These are phyloP conservation scores for Apiospora pterosperma DNA, from an alignment of 2,329 filamentous ascomycete species.

Conservation along the genomic window DNA sequence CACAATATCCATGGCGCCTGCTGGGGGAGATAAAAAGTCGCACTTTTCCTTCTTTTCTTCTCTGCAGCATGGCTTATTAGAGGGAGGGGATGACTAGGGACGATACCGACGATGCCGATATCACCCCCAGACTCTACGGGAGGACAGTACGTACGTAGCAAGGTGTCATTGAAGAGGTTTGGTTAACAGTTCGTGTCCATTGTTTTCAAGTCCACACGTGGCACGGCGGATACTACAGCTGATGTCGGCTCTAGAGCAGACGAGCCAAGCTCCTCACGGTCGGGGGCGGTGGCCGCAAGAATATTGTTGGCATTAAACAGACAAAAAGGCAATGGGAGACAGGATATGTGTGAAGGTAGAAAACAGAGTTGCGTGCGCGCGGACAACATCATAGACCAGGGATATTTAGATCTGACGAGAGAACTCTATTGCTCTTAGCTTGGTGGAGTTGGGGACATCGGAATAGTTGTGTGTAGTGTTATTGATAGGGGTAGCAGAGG, in stretches of 20 bases:
- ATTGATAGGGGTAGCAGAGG: too few species aligned
- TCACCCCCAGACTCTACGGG: background rate
- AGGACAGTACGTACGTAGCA: background rate
- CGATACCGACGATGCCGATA: background rate
- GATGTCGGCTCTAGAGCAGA: too few species aligned
- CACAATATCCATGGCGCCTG: conserved; percentile 7
- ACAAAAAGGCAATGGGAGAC: background rate
- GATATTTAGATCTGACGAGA: background rate
- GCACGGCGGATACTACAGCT: too few species aligned
- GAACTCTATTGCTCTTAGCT: background rate
- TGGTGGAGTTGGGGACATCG: background rate
- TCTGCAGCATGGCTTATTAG: background rate
- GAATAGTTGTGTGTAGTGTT: background rate
- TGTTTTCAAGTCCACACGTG: too few species aligned
- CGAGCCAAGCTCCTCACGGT: background rate
- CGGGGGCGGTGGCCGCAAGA: background rate
- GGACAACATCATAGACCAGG: background rate
- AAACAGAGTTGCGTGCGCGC: background rate
- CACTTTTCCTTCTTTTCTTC: background rate
- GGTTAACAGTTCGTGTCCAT: too few species aligned
- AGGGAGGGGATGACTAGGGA: background rate
- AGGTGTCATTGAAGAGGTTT: background rate
- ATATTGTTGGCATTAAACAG: background rate
- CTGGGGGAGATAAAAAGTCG: background rate
- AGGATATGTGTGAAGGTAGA: background rate